phyloP scores from a whole-genome alignment of 2,329 filamentous ascomycete genomes.

The Hysterium pulicare region DNA sequence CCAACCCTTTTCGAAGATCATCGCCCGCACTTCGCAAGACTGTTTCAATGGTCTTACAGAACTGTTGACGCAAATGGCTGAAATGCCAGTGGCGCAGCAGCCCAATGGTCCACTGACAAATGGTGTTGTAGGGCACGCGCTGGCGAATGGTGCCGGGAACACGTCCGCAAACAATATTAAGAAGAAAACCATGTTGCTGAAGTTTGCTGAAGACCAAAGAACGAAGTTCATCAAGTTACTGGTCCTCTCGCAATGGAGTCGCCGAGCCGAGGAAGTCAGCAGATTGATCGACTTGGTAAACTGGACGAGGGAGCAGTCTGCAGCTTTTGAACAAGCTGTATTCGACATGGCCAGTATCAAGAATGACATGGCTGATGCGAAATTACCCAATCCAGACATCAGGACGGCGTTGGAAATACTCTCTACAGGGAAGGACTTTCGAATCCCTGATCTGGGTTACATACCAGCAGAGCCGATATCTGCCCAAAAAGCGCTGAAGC shows the following conservation, averaged over 20 bases:
- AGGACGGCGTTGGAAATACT: slow-evolving; percentile 84
- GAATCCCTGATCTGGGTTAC: slow-evolving; percentile 80
- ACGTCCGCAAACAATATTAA: slow-evolving; percentile 26
- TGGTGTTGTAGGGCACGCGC: slow-evolving; percentile 28
- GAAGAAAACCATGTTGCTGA: slow-evolving; percentile 73
- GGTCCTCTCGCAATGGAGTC: slow-evolving; percentile 87
- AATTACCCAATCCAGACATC: slow-evolving; percentile 85
- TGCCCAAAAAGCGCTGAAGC: slow-evolving; percentile 67
- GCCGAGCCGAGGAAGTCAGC: slow-evolving; percentile 73
- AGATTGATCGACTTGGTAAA: slow-evolving; percentile 83
- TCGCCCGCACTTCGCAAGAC: slow-evolving; percentile 76
- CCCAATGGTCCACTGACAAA: slow-evolving; percentile 45
- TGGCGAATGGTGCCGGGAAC: slow-evolving; percentile 28
- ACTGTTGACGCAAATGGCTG: slow-evolving; percentile 66
- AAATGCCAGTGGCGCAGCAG: slow-evolving; percentile 59
- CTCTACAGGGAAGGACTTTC: slow-evolving; percentile 70
- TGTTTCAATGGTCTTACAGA: slow-evolving; percentile 76
- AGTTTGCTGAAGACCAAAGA: slow-evolving; percentile 76
- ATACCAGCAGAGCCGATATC: slow-evolving; percentile 70
- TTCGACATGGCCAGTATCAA: slow-evolving; percentile 66
- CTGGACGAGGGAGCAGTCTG: slow-evolving; percentile 54
- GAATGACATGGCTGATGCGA: slow-evolving; percentile 65
- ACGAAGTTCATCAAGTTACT: slow-evolving; percentile 90
- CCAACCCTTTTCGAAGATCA: slow-evolving; percentile 69
- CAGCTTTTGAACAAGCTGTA: slow-evolving; percentile 44